A percentile compares a stretch with the other conserved stretches of the same genome.
Evolutionary conservation across 768 basidiomycete species (phyloP).

Genomic region (Russula virescens): DNA sequence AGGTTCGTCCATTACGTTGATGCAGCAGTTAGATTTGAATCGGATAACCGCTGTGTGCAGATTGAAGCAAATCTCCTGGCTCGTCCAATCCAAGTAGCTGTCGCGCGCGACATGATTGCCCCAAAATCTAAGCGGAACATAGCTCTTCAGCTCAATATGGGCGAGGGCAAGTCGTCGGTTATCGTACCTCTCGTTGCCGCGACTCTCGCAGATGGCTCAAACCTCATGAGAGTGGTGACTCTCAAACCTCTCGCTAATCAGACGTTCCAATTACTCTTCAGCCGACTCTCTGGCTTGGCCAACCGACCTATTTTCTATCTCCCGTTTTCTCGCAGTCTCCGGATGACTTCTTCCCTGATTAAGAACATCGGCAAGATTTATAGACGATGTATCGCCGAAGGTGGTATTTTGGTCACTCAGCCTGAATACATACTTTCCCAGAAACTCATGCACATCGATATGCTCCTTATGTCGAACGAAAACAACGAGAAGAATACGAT

Average conservation of each 20-base stretch:
- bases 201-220: conserved; percentile 39
- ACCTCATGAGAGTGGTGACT: conserved; percentile 44
- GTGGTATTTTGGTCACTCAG: conserved; percentile 45
- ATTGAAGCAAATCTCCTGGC: conserved; percentile 41
- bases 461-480: conserved; percentile 23
- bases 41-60: conserved; percentile 27
- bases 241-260: conserved; percentile 41
- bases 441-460: conserved; percentile 43
- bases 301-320: conserved; percentile 45
- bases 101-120: conserved; percentile 44
- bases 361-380: conserved; percentile 32
- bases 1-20: not conserved
- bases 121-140: conserved; percentile 36
- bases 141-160: conserved; percentile 50
- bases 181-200: conserved; percentile 44
- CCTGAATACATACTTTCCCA: conserved; percentile 52
- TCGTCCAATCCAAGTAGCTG: conserved; percentile 38
- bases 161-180: conserved; percentile 49
- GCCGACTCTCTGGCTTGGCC: conserved; percentile 39
- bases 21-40: not conserved
- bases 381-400: conserved; percentile 34
- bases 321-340: conserved; percentile 43
- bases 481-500: not conserved
- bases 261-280: conserved; percentile 44
- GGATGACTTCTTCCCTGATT: conserved; percentile 24